Conservation (phyloP, 768 basidiomycete species). For the Podaxis rugospora region DNA sequence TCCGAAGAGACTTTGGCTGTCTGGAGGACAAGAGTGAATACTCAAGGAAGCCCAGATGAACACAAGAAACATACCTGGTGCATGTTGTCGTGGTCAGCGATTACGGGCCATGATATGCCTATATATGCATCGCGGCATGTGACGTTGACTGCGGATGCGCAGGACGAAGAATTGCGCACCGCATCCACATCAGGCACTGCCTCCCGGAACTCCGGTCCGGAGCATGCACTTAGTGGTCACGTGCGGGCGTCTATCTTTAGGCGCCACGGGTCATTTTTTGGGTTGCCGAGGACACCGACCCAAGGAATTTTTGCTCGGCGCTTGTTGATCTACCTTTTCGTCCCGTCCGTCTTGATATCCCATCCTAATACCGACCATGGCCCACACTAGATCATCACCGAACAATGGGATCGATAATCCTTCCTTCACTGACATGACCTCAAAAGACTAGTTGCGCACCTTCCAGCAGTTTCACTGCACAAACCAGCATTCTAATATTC, state of each 20-base stretch:
- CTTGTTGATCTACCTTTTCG: not conserved
- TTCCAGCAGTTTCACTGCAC: constrained; percentile 22
- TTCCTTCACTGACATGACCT: constrained; percentile 60
- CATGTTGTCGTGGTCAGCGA: constrained; percentile 1
- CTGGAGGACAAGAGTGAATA: not conserved
- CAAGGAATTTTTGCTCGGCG: constrained; percentile 1
- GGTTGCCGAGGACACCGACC: not conserved
- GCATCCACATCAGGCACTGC: not conserved
- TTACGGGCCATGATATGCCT: not conserved
- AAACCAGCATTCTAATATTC: constrained; percentile 32
- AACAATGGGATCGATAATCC: constrained; percentile 18
- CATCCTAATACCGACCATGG: constrained; percentile 17
- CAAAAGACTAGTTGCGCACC: constrained; percentile 74
- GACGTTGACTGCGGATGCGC: constrained; percentile 3
- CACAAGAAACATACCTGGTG: not conserved
- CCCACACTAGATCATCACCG: constrained; percentile 25
- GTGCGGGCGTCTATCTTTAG: not conserved
- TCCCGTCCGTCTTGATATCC: constrained; percentile 17
- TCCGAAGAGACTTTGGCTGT: constrained; percentile 8
- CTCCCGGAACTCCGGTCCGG: constrained; percentile 1
- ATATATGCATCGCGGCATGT: not conserved
- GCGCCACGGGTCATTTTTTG: constrained; percentile 2
- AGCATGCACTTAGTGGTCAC: not conserved
- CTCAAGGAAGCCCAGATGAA: too few species aligned
- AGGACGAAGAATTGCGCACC: not conserved